Conservation (phyloP, 2,329 filamentous ascomycete genomes). For the Dactylonectria macrodidyma region DNA sequence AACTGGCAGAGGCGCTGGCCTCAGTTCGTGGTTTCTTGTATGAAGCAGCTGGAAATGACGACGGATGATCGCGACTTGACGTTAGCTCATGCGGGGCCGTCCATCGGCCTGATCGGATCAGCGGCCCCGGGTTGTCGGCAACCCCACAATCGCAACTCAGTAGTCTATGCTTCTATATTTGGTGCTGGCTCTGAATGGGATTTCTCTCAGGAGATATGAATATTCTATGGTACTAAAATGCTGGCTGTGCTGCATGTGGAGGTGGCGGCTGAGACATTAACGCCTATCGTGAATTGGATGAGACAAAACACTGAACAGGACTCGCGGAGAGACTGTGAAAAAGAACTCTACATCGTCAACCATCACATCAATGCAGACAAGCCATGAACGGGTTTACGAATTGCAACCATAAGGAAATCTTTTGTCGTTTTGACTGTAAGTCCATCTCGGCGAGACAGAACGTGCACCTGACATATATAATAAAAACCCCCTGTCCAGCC, state of each 20-base stretch:
- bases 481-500: conserved; percentile 22
- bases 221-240: too few species aligned
- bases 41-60: background rate
- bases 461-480: conserved; percentile 14
- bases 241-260: too few species aligned
- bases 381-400: background rate
- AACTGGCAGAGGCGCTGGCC: background rate
- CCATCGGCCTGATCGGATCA: conserved; percentile 32
- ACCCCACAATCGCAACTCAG: conserved; percentile 31
- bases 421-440: conserved; percentile 28
- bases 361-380: background rate
- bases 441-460: conserved; percentile 22
- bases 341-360: background rate
- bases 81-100: conserved; percentile 46
- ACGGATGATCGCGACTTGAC: conserved; percentile 37
- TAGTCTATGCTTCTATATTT: background rate
- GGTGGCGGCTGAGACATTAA: background rate
- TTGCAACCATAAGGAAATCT: conserved; percentile 18
- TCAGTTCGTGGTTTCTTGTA: background rate
- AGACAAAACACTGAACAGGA: too few species aligned
- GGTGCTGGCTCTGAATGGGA: too few species aligned
- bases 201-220: too few species aligned
- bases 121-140: conserved; percentile 29
- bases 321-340: background rate
- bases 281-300: background rate